Conservation (phyloP, 306 rosid genomes). For the Fagus sylvatica region DNA sequence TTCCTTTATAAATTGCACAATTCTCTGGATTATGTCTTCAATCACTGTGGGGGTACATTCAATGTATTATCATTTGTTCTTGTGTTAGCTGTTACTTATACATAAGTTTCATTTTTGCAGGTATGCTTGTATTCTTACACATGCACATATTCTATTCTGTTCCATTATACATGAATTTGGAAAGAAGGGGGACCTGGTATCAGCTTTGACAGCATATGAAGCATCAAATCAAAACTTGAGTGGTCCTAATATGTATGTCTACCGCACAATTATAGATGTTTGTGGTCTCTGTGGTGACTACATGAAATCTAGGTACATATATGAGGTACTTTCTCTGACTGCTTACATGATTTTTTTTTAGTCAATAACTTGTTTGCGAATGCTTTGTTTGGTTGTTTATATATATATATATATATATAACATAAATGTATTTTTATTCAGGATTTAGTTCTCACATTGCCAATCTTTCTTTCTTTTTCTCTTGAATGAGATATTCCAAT, state of each 20-base stretch:
- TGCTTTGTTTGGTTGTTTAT: conserved; percentile 6
- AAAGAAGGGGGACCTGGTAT: conserved; percentile 61
- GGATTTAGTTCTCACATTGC: neutral
- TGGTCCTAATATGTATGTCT: conserved; percentile 70
- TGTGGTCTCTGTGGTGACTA: conserved; percentile 80
- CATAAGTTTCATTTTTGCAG: conserved; percentile 45
- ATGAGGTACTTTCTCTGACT: conserved; percentile 63
- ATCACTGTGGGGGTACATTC: neutral
- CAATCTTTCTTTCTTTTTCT: neutral
- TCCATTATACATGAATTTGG: conserved; percentile 75
- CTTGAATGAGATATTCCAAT: neutral
- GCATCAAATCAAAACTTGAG: conserved; percentile 50
- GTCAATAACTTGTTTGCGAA: conserved; percentile 13
- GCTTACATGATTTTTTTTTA: conserved; percentile 8
- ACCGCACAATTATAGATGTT: conserved; percentile 75
- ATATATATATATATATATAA: neutral
- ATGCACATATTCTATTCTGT: conserved; percentile 62
- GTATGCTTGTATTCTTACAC: conserved; percentile 82
- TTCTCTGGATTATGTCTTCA: neutral
- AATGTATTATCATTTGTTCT: neutral
- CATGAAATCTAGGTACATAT: conserved; percentile 84
- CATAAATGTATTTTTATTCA: neutral
- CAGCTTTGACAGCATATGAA: conserved; percentile 76
- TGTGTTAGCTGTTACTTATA: conserved; percentile 11
- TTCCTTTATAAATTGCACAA: neutral